Evolutionary conservation across 306 rosid species (phyloP).

Genomic region (Vigna trinervia): DNA sequence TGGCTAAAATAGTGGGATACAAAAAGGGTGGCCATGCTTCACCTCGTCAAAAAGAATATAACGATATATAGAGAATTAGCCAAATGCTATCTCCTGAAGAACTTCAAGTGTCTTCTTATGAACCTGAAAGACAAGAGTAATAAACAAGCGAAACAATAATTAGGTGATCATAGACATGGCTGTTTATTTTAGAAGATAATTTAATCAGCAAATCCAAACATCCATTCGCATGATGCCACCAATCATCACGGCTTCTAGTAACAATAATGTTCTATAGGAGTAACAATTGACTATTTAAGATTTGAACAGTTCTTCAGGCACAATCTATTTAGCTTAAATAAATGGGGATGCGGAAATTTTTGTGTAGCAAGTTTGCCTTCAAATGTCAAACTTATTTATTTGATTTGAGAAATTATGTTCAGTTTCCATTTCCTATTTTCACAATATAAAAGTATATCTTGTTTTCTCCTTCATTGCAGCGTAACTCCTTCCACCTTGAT

Average conservation of each 20-base stretch:
- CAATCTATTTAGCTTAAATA: background rate
- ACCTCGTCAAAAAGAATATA: background rate
- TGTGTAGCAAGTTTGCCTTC: background rate
- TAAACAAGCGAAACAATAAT: constrained; percentile 28
- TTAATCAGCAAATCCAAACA: constrained; percentile 2
- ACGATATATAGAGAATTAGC: constrained; percentile 30
- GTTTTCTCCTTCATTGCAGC: background rate
- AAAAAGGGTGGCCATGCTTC: constrained; percentile 21
- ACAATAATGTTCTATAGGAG: background rate
- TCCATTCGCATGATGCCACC: background rate
- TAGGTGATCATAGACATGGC: constrained; percentile 3
- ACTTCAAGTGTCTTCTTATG: constrained; percentile 89
- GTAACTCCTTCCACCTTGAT: too few species aligned
- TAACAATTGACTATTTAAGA: background rate
- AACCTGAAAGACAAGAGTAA: constrained; percentile 63
- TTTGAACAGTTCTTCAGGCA: background rate
- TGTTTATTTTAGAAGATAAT: constrained; percentile 16
- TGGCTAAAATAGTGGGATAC: constrained; percentile 27
- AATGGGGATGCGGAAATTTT: background rate
- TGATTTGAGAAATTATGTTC: background rate
- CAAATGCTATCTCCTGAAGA: constrained; percentile 86
- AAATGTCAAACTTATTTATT: background rate
- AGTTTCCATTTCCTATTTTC: background rate
- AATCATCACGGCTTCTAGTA: background rate
- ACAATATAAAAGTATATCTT: background rate